Evolutionary conservation across 495 filamentous ascomycete genomes (phyloP).

Genomic region (Penicillium lividum): DNA sequence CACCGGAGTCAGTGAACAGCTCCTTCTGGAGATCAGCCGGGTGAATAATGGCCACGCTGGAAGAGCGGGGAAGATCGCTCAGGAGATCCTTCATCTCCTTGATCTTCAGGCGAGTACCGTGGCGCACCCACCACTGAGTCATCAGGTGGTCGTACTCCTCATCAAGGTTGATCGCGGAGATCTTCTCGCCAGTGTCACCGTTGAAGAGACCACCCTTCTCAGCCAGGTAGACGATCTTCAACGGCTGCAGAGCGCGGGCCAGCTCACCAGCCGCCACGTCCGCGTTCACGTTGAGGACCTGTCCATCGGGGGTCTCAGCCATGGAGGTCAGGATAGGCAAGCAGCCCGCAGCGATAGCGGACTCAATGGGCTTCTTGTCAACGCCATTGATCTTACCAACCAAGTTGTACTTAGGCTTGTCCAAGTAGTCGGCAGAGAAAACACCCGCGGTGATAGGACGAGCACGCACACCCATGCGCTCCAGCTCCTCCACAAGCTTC

Average conservation of each 20-base stretch:
- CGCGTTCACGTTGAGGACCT: constrained; percentile 96
- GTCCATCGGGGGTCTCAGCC: constrained; percentile 91
- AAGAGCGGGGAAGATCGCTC: constrained; percentile 81
- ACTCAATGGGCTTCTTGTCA: constrained; percentile 87
- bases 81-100: constrained; percentile 97
- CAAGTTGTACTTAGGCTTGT: constrained; percentile 91
- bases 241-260: constrained; percentile 82
- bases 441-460: constrained; percentile 91
- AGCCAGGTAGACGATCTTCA: constrained; percentile 97
- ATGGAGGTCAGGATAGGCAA: constrained; percentile 95
- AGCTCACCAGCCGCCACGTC: constrained; percentile 95
- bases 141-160: constrained; percentile 96
- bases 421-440: constrained; percentile 91
- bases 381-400: constrained; percentile 96
- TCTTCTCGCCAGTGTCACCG: constrained; percentile 90
- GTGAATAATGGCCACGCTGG: constrained; percentile 97
- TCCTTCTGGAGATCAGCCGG: constrained; percentile 94
- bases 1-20: constrained; percentile 93
- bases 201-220: constrained; percentile 98
- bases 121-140: constrained; percentile 93
- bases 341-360: constrained; percentile 87
- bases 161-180: constrained; percentile 95
- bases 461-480: constrained; percentile 87
- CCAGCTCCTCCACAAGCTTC: constrained; percentile 88
- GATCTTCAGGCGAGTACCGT: constrained; percentile 96